A percentile compares a stretch with the other conserved stretches of the same genome.
Evolutionary conservation across 495 filamentous ascomycete species (phyloP).

Genomic region (Talaromyces adpressus): DNA sequence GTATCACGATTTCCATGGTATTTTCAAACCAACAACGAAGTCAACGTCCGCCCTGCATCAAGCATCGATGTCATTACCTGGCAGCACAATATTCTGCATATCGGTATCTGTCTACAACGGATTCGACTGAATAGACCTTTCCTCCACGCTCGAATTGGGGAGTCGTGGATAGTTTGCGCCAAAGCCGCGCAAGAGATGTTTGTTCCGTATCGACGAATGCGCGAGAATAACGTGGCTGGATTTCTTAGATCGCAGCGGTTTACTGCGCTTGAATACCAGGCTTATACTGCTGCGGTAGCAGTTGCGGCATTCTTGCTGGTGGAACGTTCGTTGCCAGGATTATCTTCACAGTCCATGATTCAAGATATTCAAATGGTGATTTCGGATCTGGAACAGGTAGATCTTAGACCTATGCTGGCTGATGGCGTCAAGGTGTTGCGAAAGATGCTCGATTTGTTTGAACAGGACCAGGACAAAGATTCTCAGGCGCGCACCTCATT

Average conservation of each 20-base stretch:
- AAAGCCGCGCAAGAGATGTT: constrained; percentile 9
- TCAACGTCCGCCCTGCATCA: not conserved
- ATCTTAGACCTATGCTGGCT: constrained; percentile 8
- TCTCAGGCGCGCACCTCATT: not conserved
- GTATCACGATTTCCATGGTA: constrained; percentile 9
- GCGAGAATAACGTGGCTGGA: constrained; percentile 1
- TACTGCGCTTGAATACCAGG: constrained; percentile 5
- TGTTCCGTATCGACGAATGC: constrained; percentile 8
- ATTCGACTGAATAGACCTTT: constrained; percentile 8
- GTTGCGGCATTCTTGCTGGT: constrained; percentile 11
- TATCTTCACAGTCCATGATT: constrained; percentile 9
- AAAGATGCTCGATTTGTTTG: constrained; percentile 9
- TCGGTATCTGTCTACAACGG: constrained; percentile 7
- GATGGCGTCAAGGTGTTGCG: constrained; percentile 10
- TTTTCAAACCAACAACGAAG: constrained; percentile 1
- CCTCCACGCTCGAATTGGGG: constrained; percentile 9
- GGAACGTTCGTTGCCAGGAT: constrained; percentile 10
- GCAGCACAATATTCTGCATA: constrained; percentile 9
- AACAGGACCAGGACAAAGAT: not conserved
- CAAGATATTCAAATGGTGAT: constrained; percentile 12
- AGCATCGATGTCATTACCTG: constrained; percentile 3
- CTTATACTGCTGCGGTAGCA: constrained; percentile 9
- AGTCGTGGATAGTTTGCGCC: constrained; percentile 8
- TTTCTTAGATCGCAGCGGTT: constrained; percentile 8
- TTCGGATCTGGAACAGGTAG: constrained; percentile 8